Evolutionary conservation across 2,329 filamentous ascomycete genomes (phyloP).

Genomic region (Pseudogymnoascus pannorum): DNA sequence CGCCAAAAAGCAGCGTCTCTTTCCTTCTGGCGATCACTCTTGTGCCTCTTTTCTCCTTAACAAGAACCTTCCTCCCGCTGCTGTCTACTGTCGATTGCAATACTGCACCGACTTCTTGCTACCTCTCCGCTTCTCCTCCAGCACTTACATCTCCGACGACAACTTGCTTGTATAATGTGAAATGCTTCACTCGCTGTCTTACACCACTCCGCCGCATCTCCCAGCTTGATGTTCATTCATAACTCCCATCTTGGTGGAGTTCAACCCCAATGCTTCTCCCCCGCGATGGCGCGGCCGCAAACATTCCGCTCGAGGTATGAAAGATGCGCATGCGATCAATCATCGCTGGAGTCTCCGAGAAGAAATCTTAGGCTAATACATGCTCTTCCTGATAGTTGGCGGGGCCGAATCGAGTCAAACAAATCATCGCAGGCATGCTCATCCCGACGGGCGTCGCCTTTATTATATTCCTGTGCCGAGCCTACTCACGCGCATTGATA

Average conservation of each 20-base stretch:
- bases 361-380: background rate
- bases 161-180: background rate
- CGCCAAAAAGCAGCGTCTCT: background rate
- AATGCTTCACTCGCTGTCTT: slow-evolving; percentile 1
- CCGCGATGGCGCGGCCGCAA: background rate
- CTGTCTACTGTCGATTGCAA: background rate
- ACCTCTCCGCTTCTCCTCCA: background rate
- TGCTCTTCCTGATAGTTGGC: background rate
- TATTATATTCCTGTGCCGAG: slow-evolving; percentile 1
- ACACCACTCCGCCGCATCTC: background rate
- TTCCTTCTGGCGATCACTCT: background rate
- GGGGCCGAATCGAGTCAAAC: background rate
- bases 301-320: slow-evolving; percentile 1
- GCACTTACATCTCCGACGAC: background rate
- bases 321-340: background rate
- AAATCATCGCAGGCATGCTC: background rate
- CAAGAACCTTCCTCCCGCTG: background rate
- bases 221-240: slow-evolving; percentile 1
- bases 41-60: background rate
- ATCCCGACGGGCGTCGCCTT: background rate
- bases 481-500: background rate
- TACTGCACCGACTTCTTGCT: background rate
- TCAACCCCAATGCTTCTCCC: background rate
- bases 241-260: slow-evolving; percentile 4
- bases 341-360: background rate